Evolutionary conservation across 2,329 filamentous ascomycete species (phyloP).

Genomic region (Ophiocordyceps camponoti-floridani): DNA sequence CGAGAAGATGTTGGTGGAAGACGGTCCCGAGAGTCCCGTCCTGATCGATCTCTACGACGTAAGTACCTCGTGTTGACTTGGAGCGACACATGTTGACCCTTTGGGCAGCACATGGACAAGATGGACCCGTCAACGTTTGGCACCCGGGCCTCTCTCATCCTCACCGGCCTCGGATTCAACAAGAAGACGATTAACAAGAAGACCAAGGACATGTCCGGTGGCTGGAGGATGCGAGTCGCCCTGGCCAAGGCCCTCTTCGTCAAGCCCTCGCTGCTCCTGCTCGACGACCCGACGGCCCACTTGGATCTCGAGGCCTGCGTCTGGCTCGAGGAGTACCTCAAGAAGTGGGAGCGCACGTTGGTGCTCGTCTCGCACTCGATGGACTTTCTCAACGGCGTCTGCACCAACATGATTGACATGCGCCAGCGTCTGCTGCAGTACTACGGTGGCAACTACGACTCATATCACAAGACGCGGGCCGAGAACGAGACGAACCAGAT

Average conservation of each 20-base stretch:
- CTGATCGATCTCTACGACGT: conserved; percentile 94
- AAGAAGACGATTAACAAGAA: conserved; percentile 96
- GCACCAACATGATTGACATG: conserved; percentile 98
- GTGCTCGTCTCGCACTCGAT: conserved; percentile 93
- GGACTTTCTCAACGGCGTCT: conserved; percentile 99
- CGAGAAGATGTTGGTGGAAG: conserved; percentile 77
- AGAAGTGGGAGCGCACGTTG: conserved; percentile 97
- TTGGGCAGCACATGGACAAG: conserved; percentile 75
- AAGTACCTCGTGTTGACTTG: conserved; percentile 17
- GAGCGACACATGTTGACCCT: neutral
- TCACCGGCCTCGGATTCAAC: conserved; percentile 99
- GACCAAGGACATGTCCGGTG: conserved; percentile 99
- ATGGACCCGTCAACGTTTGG: conserved; percentile 98
- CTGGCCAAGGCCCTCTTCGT: conserved; percentile 96
- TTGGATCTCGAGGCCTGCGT: conserved; percentile 98
- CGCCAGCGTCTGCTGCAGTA: conserved; percentile 73
- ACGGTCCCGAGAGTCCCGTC: conserved; percentile 79
- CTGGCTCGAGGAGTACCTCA: conserved; percentile 98
- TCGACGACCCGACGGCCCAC: conserved; percentile 97
- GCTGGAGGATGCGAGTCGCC: conserved; percentile 98
- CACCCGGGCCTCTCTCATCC: conserved; percentile 85
- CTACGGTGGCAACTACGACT: conserved; percentile 99
- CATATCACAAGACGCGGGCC: conserved; percentile 80
- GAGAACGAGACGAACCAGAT: conserved; percentile 97
- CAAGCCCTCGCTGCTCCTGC: conserved; percentile 84